Evolutionary conservation across 768 basidiomycete species (phyloP), one percentile per base, ranked within the genome.

Genomic region (Pleurotus pulmonarius): DNA sequence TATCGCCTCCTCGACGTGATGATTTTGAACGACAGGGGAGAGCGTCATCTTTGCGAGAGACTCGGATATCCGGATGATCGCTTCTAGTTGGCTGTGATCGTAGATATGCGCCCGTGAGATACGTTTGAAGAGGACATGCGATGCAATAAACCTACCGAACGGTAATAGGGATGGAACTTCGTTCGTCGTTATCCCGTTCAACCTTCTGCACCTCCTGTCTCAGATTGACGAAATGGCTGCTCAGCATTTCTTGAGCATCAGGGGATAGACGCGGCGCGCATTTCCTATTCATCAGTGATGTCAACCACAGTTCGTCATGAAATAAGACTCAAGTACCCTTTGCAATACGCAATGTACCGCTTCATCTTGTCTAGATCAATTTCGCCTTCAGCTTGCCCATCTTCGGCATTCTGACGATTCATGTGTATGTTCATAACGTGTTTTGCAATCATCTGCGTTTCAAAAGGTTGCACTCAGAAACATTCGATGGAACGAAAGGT

Each of bases 381-480:
- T 73, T 99, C 97, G 5, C 93, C 96, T 1, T 85, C 79, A 4
- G 76, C 79, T 49, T 91, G 85, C 7, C 79, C 81, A 59, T 88
- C 85, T 43, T 85, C 88, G 0, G 66, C 68, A 43, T 74, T 79
- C 44, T 77, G 75, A 54, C 92, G 81, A 71, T 96, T 96, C 94
- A 98, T 97, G 69, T 99, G 97, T 46, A 97, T 90, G 69, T 94
- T 95, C 92, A 99, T 94, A 61, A 99, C 95, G 66, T 98, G 94
- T 69, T 88, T 91, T 6, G 96, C 97, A 62, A 98, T 95, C 68
- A 87, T 90, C 92, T 97, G 58, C 11, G 37, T 8, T 25, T 44
- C 11, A 29, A 26, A 11, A 11, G 9, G 29, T 12, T 34, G 11
- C 29, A 8, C 1, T 34, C 29, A 34, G 29, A 34, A 34, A 12